phyloP scores from a whole-genome alignment of 495 filamentous ascomycete genomes.

The Aspergillus leporis region DNA sequence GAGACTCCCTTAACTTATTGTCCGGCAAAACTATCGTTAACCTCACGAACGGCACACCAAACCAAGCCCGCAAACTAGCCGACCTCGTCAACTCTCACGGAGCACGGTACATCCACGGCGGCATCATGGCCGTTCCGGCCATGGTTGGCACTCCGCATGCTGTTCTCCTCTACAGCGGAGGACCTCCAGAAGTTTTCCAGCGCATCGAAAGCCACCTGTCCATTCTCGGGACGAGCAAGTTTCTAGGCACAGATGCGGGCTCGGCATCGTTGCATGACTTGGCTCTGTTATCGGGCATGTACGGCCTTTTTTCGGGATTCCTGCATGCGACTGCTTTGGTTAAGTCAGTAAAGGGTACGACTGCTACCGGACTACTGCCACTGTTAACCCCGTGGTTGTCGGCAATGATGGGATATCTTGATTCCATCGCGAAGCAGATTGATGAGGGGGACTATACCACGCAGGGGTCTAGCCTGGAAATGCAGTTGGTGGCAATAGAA shows the following conservation, averaged over 20 bases:
- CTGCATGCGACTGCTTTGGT: conserved; percentile 12
- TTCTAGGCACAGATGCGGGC: conserved; percentile 11
- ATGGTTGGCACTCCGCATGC: conserved; percentile 17
- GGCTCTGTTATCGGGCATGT: conserved; percentile 17
- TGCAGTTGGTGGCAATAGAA: conserved; percentile 13
- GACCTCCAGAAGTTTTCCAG: not conserved
- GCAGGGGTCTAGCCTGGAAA: conserved; percentile 12
- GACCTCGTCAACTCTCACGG: not conserved
- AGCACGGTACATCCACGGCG: conserved; percentile 17
- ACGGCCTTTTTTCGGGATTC: conserved; percentile 17
- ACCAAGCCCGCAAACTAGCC: conserved; percentile 11
- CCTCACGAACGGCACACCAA: conserved; percentile 13
- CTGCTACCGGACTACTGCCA: conserved; percentile 1
- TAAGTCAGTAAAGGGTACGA: not conserved
- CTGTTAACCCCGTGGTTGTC: conserved; percentile 9
- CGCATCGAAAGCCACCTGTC: conserved; percentile 6
- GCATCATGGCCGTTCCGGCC: conserved; percentile 17
- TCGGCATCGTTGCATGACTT: conserved; percentile 18
- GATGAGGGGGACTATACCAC: conserved; percentile 12
- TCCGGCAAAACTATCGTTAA: conserved; percentile 11
- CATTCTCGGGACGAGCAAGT: conserved; percentile 5
- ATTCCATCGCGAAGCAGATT: conserved; percentile 12
- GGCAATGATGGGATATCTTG: conserved; percentile 13
- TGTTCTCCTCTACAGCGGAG: conserved; percentile 12
- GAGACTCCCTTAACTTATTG: not conserved